Base-by-base conservation (phyloP, 148 eudicot genomes). In the Hydrangea macrophylla region DNA sequence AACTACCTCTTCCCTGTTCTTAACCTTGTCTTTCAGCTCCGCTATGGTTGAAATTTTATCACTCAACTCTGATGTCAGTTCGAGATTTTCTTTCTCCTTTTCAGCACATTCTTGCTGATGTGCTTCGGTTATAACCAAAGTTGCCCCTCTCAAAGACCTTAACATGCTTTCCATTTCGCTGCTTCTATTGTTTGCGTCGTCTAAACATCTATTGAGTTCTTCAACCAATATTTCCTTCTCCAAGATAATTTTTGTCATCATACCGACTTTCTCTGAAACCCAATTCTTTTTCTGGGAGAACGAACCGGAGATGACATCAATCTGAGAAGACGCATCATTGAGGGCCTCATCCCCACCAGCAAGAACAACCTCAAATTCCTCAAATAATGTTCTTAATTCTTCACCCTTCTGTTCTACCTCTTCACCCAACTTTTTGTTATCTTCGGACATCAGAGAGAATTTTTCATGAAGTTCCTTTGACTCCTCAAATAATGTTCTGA, bases 121-220 rank as follows among this genome's bases (percentile, higher is more conserved):
- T 36, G 90, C 82, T 78, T 89, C 96, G 12, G 88, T 82, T 70
- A 91, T 84, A 33, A 72, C 86, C 73, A 85, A 73, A 56, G 88
- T 75, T 54, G 99, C 99, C 63, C 97, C 92, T 83, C 86, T 91
- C 62, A 94, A 87, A 70, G 96, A 91, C 78, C 85, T 80, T 56
- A 94, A 65, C 99, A 82, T 87, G 71, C 63, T 67, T 57, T 94
- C 97, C 90, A 85, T 61, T 61, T 89, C 88, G 75, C 78, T 80
- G 68, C 73, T 80, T 79, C 67, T 81, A 26, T 26, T 75, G 28
- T 78, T 75, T 72, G 97, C 97, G 78, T 87, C 88, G 67, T 89
- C 90, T 55, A 91, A 70, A 64, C 82, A 81, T 9, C 27, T 32
- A 65, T 84, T 87, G 37, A 94, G 90, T 60, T 91, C 82, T 69